Evolutionary conservation across 2,329 filamentous ascomycete species (phyloP).

Genomic region (Penicillium sp.): DNA sequence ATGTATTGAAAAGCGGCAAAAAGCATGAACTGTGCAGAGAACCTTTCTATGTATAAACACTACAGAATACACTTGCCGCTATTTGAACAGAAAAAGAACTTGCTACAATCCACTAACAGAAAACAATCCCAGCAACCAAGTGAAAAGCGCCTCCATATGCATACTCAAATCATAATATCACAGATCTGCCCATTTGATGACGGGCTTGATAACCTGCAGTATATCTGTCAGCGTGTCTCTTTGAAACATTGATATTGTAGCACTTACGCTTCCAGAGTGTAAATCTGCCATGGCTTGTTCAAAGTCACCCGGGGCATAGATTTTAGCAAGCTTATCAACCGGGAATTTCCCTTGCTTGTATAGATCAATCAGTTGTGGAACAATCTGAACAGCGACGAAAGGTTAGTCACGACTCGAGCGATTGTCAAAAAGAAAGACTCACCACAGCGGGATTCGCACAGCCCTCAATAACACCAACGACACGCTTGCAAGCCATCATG

Average conservation of each 20-base stretch:
- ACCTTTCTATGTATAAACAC: too few relatives aligned
- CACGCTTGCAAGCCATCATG: slow-evolving; percentile 31
- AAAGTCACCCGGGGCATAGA: slow-evolving; percentile 22
- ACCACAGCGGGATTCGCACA: slow-evolving; percentile 28
- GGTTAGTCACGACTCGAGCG: background rate
- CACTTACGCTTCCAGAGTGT: slow-evolving; percentile 13
- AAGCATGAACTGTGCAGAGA: too few relatives aligned
- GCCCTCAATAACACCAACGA: slow-evolving; percentile 38
- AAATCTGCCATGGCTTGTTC: slow-evolving; percentile 21
- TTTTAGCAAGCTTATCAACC: slow-evolving; percentile 34
- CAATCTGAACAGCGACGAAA: slow-evolving; percentile 23
- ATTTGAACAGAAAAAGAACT: background rate
- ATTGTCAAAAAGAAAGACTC: background rate
- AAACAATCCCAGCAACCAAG: background rate
- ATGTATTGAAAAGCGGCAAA: too few relatives aligned
- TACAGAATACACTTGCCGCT: background rate
- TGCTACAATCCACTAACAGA: background rate
- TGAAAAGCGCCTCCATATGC: background rate
- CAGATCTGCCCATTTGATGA: slow-evolving; percentile 19
- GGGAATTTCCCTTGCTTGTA: slow-evolving; percentile 37
- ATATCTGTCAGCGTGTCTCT: background rate
- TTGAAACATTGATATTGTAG: background rate
- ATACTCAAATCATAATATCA: background rate
- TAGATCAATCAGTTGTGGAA: slow-evolving; percentile 34
- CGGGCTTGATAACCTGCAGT: slow-evolving; percentile 20